Conservation (phyloP, 176 grass and related monocot genomes). For the Musa schizocarpa region DNA sequence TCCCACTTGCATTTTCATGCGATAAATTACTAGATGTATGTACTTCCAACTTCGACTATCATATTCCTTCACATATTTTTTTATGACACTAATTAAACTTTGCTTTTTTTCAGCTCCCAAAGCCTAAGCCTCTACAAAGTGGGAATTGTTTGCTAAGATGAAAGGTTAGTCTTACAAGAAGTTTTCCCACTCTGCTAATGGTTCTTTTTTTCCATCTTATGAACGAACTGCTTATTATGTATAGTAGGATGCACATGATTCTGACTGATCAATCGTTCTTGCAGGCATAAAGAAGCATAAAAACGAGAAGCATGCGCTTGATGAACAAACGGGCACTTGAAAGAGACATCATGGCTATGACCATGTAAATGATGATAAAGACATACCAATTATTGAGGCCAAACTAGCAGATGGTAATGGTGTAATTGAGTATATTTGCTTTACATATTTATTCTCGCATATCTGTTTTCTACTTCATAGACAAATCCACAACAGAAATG, state of each 20-base stretch:
- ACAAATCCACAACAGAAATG: too few species aligned
- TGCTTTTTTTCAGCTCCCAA: constrained; percentile 45
- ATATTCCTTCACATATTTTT: neutral
- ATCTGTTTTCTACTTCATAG: neutral
- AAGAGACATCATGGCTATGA: constrained; percentile 80
- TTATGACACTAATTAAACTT: neutral
- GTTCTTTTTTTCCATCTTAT: neutral
- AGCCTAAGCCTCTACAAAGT: constrained; percentile 81
- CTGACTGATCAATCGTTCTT: neutral
- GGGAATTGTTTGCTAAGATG: constrained; percentile 71
- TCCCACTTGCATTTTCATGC: too few species aligned
- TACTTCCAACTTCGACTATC: neutral
- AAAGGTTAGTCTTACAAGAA: constrained; percentile 39
- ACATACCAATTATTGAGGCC: constrained; percentile 73
- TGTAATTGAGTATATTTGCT: neutral
- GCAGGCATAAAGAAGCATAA: constrained; percentile 64
- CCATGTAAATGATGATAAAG: constrained; percentile 83
- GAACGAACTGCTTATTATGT: neutral
- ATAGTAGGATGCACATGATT: neutral
- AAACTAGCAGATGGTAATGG: constrained; percentile 58
- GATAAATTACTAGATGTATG: too few species aligned
- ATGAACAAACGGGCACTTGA: constrained; percentile 72
- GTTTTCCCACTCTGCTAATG: neutral
- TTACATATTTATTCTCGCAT: neutral
- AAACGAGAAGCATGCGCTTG: constrained; percentile 78